Evolutionary conservation across 2,329 filamentous ascomycete genomes (phyloP), one percentile per base, ranked within the genome.

Genomic region (Thelonectria olida): DNA sequence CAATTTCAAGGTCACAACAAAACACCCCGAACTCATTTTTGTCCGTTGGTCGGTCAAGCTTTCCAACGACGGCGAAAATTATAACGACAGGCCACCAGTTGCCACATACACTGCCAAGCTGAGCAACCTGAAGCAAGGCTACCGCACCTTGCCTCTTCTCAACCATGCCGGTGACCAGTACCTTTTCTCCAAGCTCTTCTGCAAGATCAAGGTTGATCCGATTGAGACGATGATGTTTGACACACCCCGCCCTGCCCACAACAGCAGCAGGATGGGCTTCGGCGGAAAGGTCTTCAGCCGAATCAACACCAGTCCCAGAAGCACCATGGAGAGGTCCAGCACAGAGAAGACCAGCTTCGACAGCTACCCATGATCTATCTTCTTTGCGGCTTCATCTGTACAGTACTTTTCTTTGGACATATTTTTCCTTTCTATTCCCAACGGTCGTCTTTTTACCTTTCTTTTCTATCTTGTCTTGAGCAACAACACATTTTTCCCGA

Each of bases 31-130:
- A 70, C 84, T 99, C 27, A 91, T 98, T 59, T 98, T 98, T 76
- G 89, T 99, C 53, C 91, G 93, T 45, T 97, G 93, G 87, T 94
- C 90, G 22, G 93, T 98, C 56, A 95, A 92, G 84, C 91, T 96
- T 68, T 94, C 93, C 1, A 84, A 88, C 61, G 92, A 95, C 73
- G 92, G 92, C 41, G 85, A 89, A 69, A 90, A 82, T 67, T 86
- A 87, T 67, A 91, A 86, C 60, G 76, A 72, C 67, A 78, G 84
- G 71, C 78, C 85, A 66, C 81, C 92, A 20, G 84, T 97, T 58
- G 96, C 93, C 3, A 96, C 91, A 1, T 98, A 95, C 78, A 98
- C 93, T 2, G 94, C 92, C 64, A 98, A 98, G 80, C 88, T 98
- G 52, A 90, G 85, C 80, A 96, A 90, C 74, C 85, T 98, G 41